Base-by-base conservation (phyloP, 75 land plant species). In the Pinus albicaulis region DNA sequence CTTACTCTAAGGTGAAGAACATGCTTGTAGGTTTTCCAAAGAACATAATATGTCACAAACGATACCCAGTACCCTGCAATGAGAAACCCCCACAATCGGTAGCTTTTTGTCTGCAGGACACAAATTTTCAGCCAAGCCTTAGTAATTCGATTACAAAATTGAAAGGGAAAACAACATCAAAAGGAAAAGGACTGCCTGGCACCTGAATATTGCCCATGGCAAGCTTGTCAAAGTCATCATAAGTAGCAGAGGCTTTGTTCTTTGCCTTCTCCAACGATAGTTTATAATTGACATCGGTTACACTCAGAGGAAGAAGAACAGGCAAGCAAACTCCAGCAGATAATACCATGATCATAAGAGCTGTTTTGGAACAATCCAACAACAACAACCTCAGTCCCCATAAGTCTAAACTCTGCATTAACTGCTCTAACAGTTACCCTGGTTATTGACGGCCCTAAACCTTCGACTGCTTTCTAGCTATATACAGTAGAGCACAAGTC, bases 1-100 rank as follows among this genome's bases (percentile, higher is more conserved):
- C 76, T 58, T 31, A 86, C 84, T 74, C 99, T 89, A 64, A 97
- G 76, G 2, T 66, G 61, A 25, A 88, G 76, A 20, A 92, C 91
- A 68, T 84, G 95, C 75, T 87, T 92, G 80, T 97, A 97, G 3
- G 92, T 81, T 58, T 82, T 94, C 92, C 95, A 92, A 56, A 92
- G 62, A 15, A 97, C 71, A 74, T 58, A 82, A 77, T 86, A 92
- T 0, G 91, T 77, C 22, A 79, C 84, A 36, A 89, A 38, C 64
- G 98, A 87, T 66, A 94, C 87, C 93, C 95, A 94, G 68, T 91
- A 97, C 17, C 74, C 75, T 0, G 77, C 93, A 55, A 78, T 5
- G 11, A 83, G 57, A 72, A 92, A 94, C 12, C 89, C 93, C 98
- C 98, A 97, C 36, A 97, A 63, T 82, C 92, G 81, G 16, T 25